Conservation (phyloP, 768 basidiomycete genomes). For the Sarcodon aspratus region DNA sequence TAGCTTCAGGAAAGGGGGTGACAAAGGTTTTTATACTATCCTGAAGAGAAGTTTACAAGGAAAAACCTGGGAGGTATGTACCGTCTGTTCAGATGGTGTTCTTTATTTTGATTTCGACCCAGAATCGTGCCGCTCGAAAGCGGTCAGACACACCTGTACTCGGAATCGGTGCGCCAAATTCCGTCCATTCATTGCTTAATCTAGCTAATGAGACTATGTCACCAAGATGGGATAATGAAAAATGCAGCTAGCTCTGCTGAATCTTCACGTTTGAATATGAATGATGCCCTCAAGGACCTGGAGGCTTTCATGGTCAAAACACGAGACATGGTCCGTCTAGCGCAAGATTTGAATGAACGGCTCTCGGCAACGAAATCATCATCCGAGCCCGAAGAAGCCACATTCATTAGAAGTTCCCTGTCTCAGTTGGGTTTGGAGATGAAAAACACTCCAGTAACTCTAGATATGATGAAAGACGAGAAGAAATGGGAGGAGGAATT, state of each 20-base stretch:
- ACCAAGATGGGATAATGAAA: constrained; percentile 70
- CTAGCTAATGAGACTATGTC: neutral
- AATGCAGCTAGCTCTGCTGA: constrained; percentile 60
- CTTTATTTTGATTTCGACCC: constrained; percentile 3
- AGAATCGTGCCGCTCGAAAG: constrained; percentile 6
- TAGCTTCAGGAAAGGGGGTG: constrained; percentile 89
- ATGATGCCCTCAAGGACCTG: constrained; percentile 73
- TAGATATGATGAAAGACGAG: constrained; percentile 83
- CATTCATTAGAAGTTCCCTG: constrained; percentile 80
- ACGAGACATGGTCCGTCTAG: constrained; percentile 84
- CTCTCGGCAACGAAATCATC: constrained; percentile 37
- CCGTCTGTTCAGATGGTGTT: neutral
- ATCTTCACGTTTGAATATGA: constrained; percentile 52
- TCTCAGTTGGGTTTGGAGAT: constrained; percentile 82
- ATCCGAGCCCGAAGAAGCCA: constrained; percentile 71
- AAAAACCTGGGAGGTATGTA: constrained; percentile 65
- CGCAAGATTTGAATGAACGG: constrained; percentile 78
- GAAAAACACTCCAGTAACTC: constrained; percentile 70
- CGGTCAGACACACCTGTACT: neutral
- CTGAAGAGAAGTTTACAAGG: constrained; percentile 60
- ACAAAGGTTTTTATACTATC: constrained; percentile 67
- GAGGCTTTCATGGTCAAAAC: constrained; percentile 88
- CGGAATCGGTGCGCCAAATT: neutral
- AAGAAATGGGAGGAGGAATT: constrained; percentile 68
- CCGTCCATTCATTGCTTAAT: neutral